Conservation (phyloP, 306 rosid genomes). For the Acacia acuminata region DNA sequence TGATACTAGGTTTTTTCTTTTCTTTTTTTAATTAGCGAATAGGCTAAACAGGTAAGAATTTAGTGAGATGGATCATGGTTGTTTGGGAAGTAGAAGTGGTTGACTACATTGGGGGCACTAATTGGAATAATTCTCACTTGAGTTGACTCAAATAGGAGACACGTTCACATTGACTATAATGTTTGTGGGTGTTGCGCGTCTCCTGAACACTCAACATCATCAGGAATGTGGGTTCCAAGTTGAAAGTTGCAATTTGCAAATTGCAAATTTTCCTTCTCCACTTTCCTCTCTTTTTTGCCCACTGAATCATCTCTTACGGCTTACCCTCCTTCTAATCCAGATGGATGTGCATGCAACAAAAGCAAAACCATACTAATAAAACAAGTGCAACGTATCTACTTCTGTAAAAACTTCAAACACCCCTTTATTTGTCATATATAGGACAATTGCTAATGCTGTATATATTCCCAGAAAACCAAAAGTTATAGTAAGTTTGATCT, state of each 20-base stretch:
- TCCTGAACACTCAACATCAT: slow-evolving; percentile 33
- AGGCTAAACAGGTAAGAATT: neutral
- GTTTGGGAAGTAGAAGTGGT: slow-evolving; percentile 41
- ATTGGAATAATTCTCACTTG: slow-evolving; percentile 24
- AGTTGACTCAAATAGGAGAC: slow-evolving; percentile 33
- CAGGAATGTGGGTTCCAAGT: neutral
- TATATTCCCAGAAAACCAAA: neutral
- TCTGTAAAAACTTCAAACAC: neutral
- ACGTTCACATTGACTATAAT: slow-evolving; percentile 30
- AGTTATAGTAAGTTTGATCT: neutral
- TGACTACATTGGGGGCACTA: slow-evolving; percentile 46
- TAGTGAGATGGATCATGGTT: neutral
- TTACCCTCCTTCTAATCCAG: neutral
- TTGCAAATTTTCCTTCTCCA: neutral
- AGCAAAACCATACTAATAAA: neutral
- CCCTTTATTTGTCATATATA: too few relatives aligned
- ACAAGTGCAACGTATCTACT: slow-evolving; percentile 3
- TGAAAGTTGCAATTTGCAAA: neutral
- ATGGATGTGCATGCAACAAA: neutral
- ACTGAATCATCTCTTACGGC: neutral
- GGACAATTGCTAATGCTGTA: neutral
- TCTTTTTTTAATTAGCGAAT: too few relatives aligned
- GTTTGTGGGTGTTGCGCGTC: neutral
- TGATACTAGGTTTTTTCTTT: neutral
- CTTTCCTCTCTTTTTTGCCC: neutral